These are phyloP conservation scores for Dactylellina parvicollis DNA, from an alignment of 2,329 filamentous ascomycete species.

Conservation along the genomic window DNA sequence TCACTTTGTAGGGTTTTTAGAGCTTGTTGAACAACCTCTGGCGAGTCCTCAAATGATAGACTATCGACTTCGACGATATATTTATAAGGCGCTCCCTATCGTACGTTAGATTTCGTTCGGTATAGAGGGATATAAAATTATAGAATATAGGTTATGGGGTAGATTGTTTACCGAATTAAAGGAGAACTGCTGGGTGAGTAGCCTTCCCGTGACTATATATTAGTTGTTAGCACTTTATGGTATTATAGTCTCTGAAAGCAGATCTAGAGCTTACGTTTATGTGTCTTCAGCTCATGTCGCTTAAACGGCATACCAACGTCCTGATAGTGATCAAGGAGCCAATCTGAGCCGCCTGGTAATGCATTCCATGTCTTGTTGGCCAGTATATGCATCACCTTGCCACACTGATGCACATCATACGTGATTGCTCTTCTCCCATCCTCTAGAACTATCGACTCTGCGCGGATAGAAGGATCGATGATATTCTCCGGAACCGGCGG, in stretches of 20 bases:
- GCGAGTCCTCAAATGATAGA: conserved; percentile 66
- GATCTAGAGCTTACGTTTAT: conserved; percentile 52
- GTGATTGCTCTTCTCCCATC: conserved; percentile 60
- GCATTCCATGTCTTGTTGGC: conserved; percentile 67
- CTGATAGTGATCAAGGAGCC: conserved; percentile 66
- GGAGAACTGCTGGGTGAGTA: conserved; percentile 66
- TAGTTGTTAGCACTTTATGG: not conserved
- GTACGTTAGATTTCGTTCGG: conserved; percentile 58
- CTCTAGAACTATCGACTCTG: conserved; percentile 57
- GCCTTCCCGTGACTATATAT: conserved; percentile 61
- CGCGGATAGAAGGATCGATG: conserved; percentile 59
- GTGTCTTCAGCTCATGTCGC: conserved; percentile 62
- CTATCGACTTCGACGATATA: conserved; percentile 69
- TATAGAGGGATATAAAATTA: no score
- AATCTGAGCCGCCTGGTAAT: conserved; percentile 69
- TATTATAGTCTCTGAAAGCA: not conserved
- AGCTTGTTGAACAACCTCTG: conserved; percentile 64
- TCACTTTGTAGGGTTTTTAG: conserved; percentile 63
- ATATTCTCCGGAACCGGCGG: conserved; percentile 56
- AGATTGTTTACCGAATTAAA: conserved; percentile 66
- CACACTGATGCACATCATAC: conserved; percentile 61
- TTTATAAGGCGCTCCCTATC: conserved; percentile 72
- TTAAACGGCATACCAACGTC: conserved; percentile 56
- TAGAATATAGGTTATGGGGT: conserved; percentile 55
- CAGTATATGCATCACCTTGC: conserved; percentile 68